These are phyloP conservation scores for Cryptococcus sp. DNA, from an alignment of 1,284 basidiomycete species.

Conservation along the genomic window DNA sequence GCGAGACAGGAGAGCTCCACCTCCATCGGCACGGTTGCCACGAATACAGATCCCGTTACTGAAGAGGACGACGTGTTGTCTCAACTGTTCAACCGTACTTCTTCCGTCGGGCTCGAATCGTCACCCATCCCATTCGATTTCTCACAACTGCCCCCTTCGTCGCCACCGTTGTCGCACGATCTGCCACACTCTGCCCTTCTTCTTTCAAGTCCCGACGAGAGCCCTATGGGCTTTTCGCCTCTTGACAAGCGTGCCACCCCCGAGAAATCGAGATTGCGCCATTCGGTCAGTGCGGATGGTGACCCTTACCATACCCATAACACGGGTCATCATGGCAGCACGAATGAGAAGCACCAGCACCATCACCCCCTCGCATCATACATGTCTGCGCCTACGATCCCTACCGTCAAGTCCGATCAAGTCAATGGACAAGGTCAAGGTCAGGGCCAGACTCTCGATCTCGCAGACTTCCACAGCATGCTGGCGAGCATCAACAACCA, in stretches of 20 bases:
- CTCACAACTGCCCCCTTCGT: conserved; percentile 42
- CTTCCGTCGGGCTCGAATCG: conserved; percentile 22
- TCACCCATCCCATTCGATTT: conserved; percentile 41
- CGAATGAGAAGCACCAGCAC: background rate
- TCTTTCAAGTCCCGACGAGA: conserved; percentile 29
- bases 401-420: background rate
- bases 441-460: conserved; percentile 4
- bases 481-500: conserved; percentile 6
- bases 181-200: conserved; percentile 40
- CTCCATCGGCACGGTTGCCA: conserved; percentile 1
- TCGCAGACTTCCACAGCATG: conserved; percentile 19
- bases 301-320: too few species aligned
- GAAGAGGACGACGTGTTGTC: conserved; percentile 42
- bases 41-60: conserved; percentile 9
- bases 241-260: conserved; percentile 11
- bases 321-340: background rate
- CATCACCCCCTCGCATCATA: background rate
- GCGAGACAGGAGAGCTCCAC: conserved; percentile 2
- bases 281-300: conserved; percentile 12
- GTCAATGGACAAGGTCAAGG: background rate
- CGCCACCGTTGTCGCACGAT: conserved; percentile 34
- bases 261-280: conserved; percentile 12
- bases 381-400: background rate
- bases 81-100: conserved; percentile 43
- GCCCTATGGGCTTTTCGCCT: conserved; percentile 12